Percentiles rank a stretch among this genome's conserved stretches.
These are phyloP conservation scores for Metschnikowia rubicola DNA, from an alignment of 805 yeast genomes.

Conservation along the genomic window DNA sequence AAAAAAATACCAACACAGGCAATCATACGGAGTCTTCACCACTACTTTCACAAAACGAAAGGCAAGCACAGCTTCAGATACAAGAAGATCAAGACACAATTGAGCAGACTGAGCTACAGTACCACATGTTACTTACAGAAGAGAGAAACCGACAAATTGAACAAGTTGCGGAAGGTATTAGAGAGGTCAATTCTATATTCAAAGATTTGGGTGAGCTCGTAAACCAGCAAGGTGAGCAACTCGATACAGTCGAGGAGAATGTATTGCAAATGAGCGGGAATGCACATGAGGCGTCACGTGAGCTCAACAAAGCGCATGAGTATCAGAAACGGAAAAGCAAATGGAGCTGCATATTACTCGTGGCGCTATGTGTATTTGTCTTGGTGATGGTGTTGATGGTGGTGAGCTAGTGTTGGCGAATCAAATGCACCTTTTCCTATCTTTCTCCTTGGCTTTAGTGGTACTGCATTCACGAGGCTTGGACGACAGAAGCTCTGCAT, in stretches of 20 bases:
- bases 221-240: conserved; percentile 77
- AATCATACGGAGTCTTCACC: conserved; percentile 35
- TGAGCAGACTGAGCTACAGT: conserved; percentile 51
- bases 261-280: conserved; percentile 59
- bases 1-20: conserved; percentile 1
- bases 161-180: conserved; percentile 72
- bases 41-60: conserved; percentile 28
- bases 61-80: conserved; percentile 26
- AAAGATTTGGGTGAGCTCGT: conserved; percentile 77
- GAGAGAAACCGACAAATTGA: conserved; percentile 73
- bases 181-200: conserved; percentile 82
- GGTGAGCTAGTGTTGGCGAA: conserved; percentile 28
- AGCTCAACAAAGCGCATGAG: conserved; percentile 68
- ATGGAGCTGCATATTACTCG: conserved; percentile 68
- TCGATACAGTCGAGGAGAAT: conserved; percentile 82
- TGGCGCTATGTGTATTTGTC: conserved; percentile 55
- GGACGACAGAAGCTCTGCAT: too few relatives aligned
- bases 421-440: too few relatives aligned
- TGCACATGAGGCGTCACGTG: conserved; percentile 66
- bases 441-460: too few relatives aligned
- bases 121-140: conserved; percentile 60
- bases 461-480: too few relatives aligned
- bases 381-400: conserved; percentile 57
- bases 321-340: conserved; percentile 67
- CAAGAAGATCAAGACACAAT: conserved; percentile 38